phyloP scores from a whole-genome alignment of 257 asterid genomes.

The Solanum sitiens region DNA sequence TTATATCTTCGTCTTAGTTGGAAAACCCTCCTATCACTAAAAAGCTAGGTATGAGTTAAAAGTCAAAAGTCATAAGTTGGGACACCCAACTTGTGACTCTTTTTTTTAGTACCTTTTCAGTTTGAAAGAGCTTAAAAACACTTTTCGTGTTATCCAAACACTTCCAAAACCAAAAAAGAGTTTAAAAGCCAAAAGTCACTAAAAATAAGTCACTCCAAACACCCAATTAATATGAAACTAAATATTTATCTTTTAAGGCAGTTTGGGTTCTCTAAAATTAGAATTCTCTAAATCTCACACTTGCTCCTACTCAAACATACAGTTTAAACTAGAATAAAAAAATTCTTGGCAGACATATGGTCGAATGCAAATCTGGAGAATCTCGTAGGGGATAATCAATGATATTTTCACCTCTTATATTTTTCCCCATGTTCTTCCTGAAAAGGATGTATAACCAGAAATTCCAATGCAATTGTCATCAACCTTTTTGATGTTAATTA shows the following conservation, averaged over 20 bases:
- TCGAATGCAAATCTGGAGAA: neutral
- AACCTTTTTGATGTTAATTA: neutral
- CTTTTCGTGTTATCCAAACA: neutral
- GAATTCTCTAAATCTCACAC: neutral
- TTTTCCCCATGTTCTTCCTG: neutral
- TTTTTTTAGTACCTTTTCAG: too few species aligned
- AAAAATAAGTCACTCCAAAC: neutral
- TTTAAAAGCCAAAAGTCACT: neutral
- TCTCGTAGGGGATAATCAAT: neutral
- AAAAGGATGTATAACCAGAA: neutral
- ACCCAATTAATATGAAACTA: neutral
- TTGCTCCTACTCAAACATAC: neutral
- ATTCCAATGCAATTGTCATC: neutral
- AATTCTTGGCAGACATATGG: neutral
- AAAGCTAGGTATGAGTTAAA: too few species aligned
- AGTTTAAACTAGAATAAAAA: neutral
- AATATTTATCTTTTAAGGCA: neutral
- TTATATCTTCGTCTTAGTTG: too few species aligned
- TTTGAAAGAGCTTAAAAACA: neutral
- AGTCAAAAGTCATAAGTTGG: neutral
- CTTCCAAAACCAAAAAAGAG: neutral
- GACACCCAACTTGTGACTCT: neutral
- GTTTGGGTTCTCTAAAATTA: neutral
- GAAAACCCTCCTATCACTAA: too few species aligned
- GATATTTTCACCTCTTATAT: neutral